A percentile compares a stretch with the other conserved stretches of the same genome.
Evolutionary conservation across 192 early-diverging fungal genomes (phyloP).

Genomic region (Umbelopsis isabellina): DNA sequence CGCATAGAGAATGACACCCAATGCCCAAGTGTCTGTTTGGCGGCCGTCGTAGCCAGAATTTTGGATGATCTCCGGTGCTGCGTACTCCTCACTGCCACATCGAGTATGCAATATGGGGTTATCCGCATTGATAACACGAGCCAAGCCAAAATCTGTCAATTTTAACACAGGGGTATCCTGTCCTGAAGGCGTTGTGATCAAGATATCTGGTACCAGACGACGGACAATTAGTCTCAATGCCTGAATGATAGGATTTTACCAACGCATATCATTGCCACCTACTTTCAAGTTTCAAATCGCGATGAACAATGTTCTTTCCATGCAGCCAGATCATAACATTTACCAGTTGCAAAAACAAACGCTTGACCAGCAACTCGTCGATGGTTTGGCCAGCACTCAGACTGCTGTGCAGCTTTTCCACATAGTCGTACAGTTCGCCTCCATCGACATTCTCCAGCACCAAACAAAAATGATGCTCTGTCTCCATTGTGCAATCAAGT

Average conservation of each 20-base stretch:
- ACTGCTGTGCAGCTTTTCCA: constrained; percentile 41
- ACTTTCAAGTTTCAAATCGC: constrained; percentile 70
- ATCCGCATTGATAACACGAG: constrained; percentile 50
- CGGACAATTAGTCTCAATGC: neutral
- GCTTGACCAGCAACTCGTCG: constrained; percentile 47
- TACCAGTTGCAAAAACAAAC: constrained; percentile 61
- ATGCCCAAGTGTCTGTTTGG: constrained; percentile 78
- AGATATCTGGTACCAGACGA: constrained; percentile 37
- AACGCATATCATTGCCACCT: constrained; percentile 25
- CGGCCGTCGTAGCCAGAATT: constrained; percentile 68
- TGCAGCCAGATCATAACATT: constrained; percentile 68
- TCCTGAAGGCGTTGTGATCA: constrained; percentile 35
- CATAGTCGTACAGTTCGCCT: constrained; percentile 78
- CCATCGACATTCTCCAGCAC: constrained; percentile 73
- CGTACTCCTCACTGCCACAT: constrained; percentile 80
- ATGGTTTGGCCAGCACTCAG: constrained; percentile 39
- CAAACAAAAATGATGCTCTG: constrained; percentile 62
- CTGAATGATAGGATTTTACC: neutral
- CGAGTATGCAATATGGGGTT: constrained; percentile 53
- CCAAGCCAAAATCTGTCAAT: constrained; percentile 69
- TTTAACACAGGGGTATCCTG: constrained; percentile 46
- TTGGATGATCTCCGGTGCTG: constrained; percentile 72
- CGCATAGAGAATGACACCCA: constrained; percentile 79
- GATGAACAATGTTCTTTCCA: constrained; percentile 62
- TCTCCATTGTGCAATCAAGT: constrained; percentile 66